phyloP scores from a whole-genome alignment of 495 filamentous ascomycete species.

The Xylaria flabelliformis region DNA sequence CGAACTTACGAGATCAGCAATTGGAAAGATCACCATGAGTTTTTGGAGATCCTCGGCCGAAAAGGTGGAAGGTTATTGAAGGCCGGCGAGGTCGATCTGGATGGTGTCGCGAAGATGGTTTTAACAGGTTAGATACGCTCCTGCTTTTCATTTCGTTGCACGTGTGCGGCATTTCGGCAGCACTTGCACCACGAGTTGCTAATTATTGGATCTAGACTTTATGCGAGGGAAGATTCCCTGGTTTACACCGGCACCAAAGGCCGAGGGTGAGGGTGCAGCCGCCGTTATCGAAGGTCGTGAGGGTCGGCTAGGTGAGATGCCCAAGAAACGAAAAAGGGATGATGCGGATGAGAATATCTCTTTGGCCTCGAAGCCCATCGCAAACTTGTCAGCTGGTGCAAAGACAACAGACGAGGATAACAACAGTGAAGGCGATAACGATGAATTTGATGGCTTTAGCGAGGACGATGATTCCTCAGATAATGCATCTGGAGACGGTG shows the following conservation, averaged over 20 bases:
- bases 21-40: conserved; percentile 75
- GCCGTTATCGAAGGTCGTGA: conserved; percentile 62
- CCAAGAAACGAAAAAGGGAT: conserved; percentile 62
- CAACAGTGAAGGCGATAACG: conserved; percentile 37
- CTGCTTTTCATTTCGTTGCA: background rate
- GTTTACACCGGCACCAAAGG: conserved; percentile 82
- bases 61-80: conserved; percentile 86
- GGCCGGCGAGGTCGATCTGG: conserved; percentile 89
- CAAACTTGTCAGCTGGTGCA: conserved; percentile 40
- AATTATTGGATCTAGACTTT: conserved; percentile 65
- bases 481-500: conserved; percentile 28
- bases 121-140: conserved; percentile 58
- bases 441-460: conserved; percentile 37
- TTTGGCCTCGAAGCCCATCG: conserved; percentile 1
- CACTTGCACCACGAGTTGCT: conserved; percentile 43
- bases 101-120: conserved; percentile 93
- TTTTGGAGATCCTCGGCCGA: conserved; percentile 84
- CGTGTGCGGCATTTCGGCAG: background rate
- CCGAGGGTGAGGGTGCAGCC: conserved; percentile 57
- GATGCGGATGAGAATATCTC: conserved; percentile 49
- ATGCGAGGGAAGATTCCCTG: conserved; percentile 93
- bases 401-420: conserved; percentile 38
- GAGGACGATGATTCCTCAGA: conserved; percentile 28
- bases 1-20: conserved; percentile 87
- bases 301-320: conserved; percentile 65